A percentile compares a stretch with the other conserved stretches of the same genome.
These are phyloP conservation scores for Plectosphaerella plurivora DNA, from an alignment of 2,329 filamentous ascomycete species.

Conservation along the genomic window DNA sequence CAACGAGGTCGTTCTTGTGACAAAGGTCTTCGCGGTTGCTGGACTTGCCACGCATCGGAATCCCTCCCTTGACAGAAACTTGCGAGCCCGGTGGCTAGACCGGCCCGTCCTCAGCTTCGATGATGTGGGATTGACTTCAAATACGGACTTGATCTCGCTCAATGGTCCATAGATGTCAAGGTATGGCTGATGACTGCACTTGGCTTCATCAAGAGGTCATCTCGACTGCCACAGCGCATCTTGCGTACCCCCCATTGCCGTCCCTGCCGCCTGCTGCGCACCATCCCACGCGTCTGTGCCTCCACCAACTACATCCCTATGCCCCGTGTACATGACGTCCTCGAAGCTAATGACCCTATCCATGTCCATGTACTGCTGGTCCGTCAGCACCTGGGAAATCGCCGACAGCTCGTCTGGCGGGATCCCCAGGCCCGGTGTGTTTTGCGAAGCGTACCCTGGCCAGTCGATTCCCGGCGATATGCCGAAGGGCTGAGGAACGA, in stretches of 20 bases:
- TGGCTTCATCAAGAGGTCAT: background rate
- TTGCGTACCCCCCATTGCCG: background rate
- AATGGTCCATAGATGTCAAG: background rate
- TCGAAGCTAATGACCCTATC: slow-evolving; percentile 16
- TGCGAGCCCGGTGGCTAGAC: background rate
- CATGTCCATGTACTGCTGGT: slow-evolving; percentile 13
- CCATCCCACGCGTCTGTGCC: slow-evolving; percentile 2
- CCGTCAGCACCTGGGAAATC: slow-evolving; percentile 13
- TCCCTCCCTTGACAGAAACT: background rate
- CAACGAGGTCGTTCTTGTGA: background rate
- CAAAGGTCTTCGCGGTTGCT: background rate
- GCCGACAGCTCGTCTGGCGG: slow-evolving; percentile 11
- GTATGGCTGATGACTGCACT: background rate
- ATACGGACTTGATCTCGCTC: background rate
- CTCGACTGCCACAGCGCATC: background rate
- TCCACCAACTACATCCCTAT: slow-evolving; percentile 8
- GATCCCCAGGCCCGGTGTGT: slow-evolving; percentile 1
- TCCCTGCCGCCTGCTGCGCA: background rate
- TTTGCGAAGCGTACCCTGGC: no score
- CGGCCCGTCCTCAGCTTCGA: background rate
- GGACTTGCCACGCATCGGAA: background rate
- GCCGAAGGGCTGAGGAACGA: background rate
- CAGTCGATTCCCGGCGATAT: background rate
- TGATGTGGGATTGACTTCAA: background rate
- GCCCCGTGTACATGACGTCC: slow-evolving; percentile 5